phyloP scores from a whole-genome alignment of 129 eudicot species.

The Escallonia herrerae region DNA sequence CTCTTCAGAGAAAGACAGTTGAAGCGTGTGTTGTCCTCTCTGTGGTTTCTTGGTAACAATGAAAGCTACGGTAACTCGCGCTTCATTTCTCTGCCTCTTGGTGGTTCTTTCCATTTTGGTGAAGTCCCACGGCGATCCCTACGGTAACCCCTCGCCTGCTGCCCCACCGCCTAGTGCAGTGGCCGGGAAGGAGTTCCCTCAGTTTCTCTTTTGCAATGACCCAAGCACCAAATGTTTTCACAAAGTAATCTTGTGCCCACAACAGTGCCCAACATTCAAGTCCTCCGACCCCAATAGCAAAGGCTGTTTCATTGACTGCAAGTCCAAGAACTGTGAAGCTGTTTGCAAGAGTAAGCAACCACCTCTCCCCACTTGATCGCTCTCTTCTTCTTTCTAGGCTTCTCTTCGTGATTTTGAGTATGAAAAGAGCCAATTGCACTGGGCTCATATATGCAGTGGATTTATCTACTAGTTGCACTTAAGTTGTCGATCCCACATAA shows the following conservation, averaged over 20 bases:
- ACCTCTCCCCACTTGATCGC: neutral
- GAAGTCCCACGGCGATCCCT: neutral
- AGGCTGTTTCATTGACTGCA: slow-evolving; percentile 21
- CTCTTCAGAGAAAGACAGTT: neutral
- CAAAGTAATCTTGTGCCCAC: slow-evolving; percentile 10
- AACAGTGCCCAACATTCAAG: slow-evolving; percentile 15
- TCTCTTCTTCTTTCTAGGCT: no score
- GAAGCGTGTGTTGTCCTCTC: neutral
- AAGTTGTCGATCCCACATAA: no score
- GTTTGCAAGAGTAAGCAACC: slow-evolving; percentile 12
- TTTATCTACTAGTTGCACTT: no score
- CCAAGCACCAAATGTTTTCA: neutral
- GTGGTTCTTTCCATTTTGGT: slow-evolving; percentile 3
- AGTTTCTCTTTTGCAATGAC: neutral
- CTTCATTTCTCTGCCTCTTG: neutral
- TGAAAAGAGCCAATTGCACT: no score
- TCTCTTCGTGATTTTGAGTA: no score
- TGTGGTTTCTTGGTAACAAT: slow-evolving; percentile 1
- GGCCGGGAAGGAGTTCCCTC: neutral
- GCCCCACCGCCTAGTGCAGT: neutral
- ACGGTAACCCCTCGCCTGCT: neutral
- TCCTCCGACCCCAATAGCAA: slow-evolving; percentile 3
- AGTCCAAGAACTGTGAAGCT: slow-evolving; percentile 18
- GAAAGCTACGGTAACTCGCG: neutral
- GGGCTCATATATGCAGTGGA: no score